phyloP scores from a whole-genome alignment of 305 asterid genomes.

The Rubia balearica region DNA sequence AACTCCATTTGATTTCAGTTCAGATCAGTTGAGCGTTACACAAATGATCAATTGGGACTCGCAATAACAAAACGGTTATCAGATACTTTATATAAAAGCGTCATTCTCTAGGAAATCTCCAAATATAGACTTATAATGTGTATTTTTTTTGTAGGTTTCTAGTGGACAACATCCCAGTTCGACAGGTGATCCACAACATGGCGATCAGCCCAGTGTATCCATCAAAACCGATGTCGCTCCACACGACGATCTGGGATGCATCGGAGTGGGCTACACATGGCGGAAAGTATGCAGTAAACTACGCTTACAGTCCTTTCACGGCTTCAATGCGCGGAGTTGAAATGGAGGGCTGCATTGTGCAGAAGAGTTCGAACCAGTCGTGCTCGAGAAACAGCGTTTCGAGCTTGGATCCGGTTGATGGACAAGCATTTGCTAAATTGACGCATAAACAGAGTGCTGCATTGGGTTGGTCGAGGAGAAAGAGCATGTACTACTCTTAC shows the following conservation, averaged over 20 bases:
- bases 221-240: slow-evolving; percentile 68
- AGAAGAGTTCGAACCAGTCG: neutral
- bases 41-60: too few species aligned
- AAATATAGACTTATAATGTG: too few species aligned
- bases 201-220: slow-evolving; percentile 58
- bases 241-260: slow-evolving; percentile 74
- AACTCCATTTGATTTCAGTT: too few species aligned
- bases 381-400: slow-evolving; percentile 1
- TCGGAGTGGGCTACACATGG: slow-evolving; percentile 89
- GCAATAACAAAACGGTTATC: too few species aligned
- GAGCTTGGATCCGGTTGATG: slow-evolving; percentile 54
- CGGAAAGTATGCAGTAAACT: slow-evolving; percentile 71
- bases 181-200: slow-evolving; percentile 50
- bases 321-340: slow-evolving; percentile 43
- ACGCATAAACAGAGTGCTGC: slow-evolving; percentile 38
- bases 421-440: slow-evolving; percentile 53
- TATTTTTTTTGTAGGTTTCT: slow-evolving; percentile 40
- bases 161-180: slow-evolving; percentile 65
- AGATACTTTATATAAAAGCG: too few species aligned
- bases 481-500: slow-evolving; percentile 73
- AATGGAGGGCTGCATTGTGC: slow-evolving; percentile 54
- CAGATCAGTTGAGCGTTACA: too few species aligned
- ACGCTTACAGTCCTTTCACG: slow-evolving; percentile 56
- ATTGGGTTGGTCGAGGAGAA: slow-evolving; percentile 64
- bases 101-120: too few species aligned